Base-by-base conservation (phyloP, 2,329 filamentous ascomycete species). In the Colletotrichum lentis region DNA sequence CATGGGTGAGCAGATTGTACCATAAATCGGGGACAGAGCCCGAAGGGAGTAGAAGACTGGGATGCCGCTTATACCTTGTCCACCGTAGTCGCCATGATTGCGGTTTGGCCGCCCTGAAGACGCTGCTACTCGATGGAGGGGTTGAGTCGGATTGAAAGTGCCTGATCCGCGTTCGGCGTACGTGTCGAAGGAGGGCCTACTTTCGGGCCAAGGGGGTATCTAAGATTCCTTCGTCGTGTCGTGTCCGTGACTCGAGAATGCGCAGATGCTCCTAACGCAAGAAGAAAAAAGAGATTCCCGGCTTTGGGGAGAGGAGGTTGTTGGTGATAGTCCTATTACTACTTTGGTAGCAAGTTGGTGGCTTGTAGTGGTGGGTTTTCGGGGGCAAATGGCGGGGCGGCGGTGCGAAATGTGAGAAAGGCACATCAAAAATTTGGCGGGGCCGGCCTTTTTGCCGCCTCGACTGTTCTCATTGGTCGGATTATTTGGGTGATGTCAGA, bases 31-130 rank as follows among this genome's bases (percentile, higher is more conserved):
- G 59, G 65, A 62, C 57, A 27, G 44, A 14, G 20, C 10, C 18
- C 14, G 3, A 7, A 6, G 31, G 6, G 14, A 35, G 2, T 16
- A 24, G 41, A 39, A 10, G n/a, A n/a, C 24, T 22, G 52, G 22
- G 35, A 47, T 22, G 31, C 39, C 22, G 35, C 44, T 76, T 86
- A 73, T 78, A 92, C 93, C 91, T 98, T 98, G 76, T 98, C 95
- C 79, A 97, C 94, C 49, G 95, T 98, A 70, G 95, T 98, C 86
- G 95, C 86, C 96, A 98, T 98, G 76, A 80, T 91, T 84, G 78
- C 78, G 74, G 71, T 70, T 37, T 66, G 69, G 27, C 46, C 43
- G 62, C 68, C 54, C 43, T 46, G 68, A 54, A 55, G 55, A 46
- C 49, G 47, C 44, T 55, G 24, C 39, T 64, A 46, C 27, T 24